Evolutionary conservation across 805 yeast species (phyloP).

Genomic region (Naumovozyma dairenensis): DNA sequence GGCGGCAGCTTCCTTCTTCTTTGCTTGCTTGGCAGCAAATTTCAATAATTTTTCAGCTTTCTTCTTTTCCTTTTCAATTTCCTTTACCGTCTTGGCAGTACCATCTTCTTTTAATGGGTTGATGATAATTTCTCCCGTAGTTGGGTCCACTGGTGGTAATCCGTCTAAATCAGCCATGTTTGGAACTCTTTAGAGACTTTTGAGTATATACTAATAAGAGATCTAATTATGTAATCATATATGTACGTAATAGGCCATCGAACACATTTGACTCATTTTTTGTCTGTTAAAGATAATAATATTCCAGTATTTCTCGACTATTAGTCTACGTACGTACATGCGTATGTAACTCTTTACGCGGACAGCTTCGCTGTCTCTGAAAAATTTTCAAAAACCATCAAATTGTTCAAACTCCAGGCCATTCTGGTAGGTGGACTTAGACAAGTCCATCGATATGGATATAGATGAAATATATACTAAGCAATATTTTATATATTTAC

Average conservation of each 20-base stretch:
- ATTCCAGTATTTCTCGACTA: not conserved
- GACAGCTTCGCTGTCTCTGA: too few species aligned
- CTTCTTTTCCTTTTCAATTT: conserved; percentile 77
- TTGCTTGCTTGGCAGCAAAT: conserved; percentile 73
- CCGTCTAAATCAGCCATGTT: conserved; percentile 26
- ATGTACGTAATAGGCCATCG: not conserved
- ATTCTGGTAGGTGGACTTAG: too few species aligned
- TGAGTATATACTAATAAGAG: conserved; percentile 2
- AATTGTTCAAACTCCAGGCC: too few species aligned
- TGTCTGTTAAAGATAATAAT: not conserved
- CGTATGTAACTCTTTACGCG: too few species aligned
- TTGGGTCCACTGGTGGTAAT: conserved; percentile 30
- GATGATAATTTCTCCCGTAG: conserved; percentile 30
- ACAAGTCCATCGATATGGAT: too few species aligned
- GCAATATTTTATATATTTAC: too few species aligned
- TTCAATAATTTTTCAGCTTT: conserved; percentile 82
- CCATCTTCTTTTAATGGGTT: conserved; percentile 32
- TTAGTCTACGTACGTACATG: too few species aligned
- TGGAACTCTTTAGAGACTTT: conserved; percentile 7
- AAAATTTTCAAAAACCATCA: too few species aligned
- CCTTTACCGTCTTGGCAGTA: conserved; percentile 62
- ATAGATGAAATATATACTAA: too few species aligned
- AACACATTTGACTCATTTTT: too few species aligned
- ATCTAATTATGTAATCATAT: not conserved
- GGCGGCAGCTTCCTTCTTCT: conserved; percentile 36